These are phyloP conservation scores for Sphagnurus paluster DNA, from an alignment of 1,284 basidiomycete species.

Conservation along the genomic window DNA sequence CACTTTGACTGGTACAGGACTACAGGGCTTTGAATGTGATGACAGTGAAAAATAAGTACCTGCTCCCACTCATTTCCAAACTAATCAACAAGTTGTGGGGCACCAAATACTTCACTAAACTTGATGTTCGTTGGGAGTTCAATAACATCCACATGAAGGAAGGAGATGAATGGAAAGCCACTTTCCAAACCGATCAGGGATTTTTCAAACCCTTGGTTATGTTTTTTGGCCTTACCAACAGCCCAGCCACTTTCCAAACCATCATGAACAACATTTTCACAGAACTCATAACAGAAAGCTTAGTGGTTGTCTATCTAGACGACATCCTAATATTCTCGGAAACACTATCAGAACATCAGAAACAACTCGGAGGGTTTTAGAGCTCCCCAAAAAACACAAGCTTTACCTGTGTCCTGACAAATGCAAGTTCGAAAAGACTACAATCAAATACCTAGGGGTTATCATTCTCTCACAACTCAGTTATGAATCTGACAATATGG, in stretches of 20 bases:
- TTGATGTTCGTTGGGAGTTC: constrained; percentile 9
- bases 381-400: constrained; percentile 27
- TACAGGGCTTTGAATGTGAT: constrained; percentile 36
- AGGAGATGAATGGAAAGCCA: constrained; percentile 24
- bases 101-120: background rate
- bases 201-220: constrained; percentile 33
- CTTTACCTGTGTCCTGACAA: constrained; percentile 39
- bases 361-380: constrained; percentile 28
- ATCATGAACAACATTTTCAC: constrained; percentile 27
- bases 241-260: constrained; percentile 29
- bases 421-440: constrained; percentile 6
- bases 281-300: constrained; percentile 21
- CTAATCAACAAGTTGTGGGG: constrained; percentile 28
- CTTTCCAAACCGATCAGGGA: constrained; percentile 32
- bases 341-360: constrained; percentile 16
- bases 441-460: constrained; percentile 3
- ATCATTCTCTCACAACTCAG: background rate
- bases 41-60: constrained; percentile 37
- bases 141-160: constrained; percentile 31
- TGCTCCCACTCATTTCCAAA: constrained; percentile 35
- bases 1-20: constrained; percentile 31
- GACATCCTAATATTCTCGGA: constrained; percentile 15
- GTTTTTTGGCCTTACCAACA: constrained; percentile 35
- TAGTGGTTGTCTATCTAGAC: constrained; percentile 19
- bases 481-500: too few species aligned